phyloP scores from a whole-genome alignment of 1,284 basidiomycete genomes.

The Phlebopus sp. region DNA sequence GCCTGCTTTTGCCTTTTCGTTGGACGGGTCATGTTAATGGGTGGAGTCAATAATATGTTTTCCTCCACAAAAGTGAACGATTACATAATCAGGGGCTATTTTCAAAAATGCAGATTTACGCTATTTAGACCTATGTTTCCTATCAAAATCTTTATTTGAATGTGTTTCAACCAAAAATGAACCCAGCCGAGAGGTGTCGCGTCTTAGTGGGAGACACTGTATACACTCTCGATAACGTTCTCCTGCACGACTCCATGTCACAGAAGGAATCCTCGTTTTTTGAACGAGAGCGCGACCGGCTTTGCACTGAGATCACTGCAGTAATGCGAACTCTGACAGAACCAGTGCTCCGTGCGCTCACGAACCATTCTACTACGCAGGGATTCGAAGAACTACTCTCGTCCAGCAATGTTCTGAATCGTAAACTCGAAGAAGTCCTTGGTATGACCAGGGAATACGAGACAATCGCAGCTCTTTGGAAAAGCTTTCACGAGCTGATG shows the following conservation, averaged over 20 bases:
- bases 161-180: too few species aligned
- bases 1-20: too few species aligned
- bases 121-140: too few species aligned
- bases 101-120: too few species aligned
- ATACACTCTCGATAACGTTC: too few species aligned
- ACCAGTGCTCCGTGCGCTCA: not conserved
- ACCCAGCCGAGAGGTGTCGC: too few species aligned
- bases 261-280: slow-evolving; percentile 62
- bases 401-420: slow-evolving; percentile 86
- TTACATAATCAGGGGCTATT: too few species aligned
- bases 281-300: slow-evolving; percentile 71
- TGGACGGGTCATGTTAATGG: too few species aligned
- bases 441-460: slow-evolving; percentile 93
- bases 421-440: slow-evolving; percentile 88
- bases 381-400: slow-evolving; percentile 88
- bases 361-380: slow-evolving; percentile 41
- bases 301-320: slow-evolving; percentile 68
- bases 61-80: too few species aligned
- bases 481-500: slow-evolving; percentile 79
- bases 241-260: slow-evolving; percentile 39
- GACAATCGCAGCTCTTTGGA: slow-evolving; percentile 86
- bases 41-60: too few species aligned
- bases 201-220: too few species aligned
- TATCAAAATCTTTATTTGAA: too few species aligned
- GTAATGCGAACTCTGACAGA: slow-evolving; percentile 36